Evolutionary conservation across 768 basidiomycete genomes (phyloP), one percentile per base, ranked within the genome.

Genomic region (Pleurotus eryngii): DNA sequence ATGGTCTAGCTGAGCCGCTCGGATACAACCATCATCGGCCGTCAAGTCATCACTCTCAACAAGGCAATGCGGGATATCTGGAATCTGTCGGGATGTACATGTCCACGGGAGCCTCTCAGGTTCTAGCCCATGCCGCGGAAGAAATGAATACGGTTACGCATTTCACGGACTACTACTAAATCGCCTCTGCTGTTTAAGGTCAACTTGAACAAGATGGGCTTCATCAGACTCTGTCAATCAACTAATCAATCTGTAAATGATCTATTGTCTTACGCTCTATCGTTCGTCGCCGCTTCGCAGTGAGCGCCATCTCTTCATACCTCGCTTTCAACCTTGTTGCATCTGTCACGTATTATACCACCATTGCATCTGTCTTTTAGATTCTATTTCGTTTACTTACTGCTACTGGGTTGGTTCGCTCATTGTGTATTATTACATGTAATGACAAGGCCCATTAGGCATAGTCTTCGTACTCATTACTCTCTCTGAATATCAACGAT

Each of bases 301-400:
- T 40, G 22, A 22, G 26, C 37, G 14, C 38, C 8, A n/a, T 20
- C 35, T 40, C 51, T 30, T 24, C 51, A 38, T 17, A 24, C 17
- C 14, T 26, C 40, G 35, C 38, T 30, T 20, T 54, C 20, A 14
- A 15, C 9, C 35, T 54, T 50, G 37, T 54, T 54, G 51, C 51
- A 54, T 54, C 51, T 54, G 51, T 54, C 51, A 54, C 37, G 24
- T 54, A 45, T n/a, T 45, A 54, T 54, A 54, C 51, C 51, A 54
- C 43, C 51, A 54, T 15, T 42, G 14, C 17, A 7, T 17, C n/a
- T 51, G 17, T 17, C 49, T 30, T 37, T 37, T 51, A 51, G 49
- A 18, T 53, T 53, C 38, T 53, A 53, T 24, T 26, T 24, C 30
- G 30, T 37, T 30, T 40, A 24, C 18, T 40, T 54, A 35, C 35